These are phyloP conservation scores for Coemansia sp. DNA, from an alignment of 192 early-diverging fungal genomes.

Conservation along the genomic window DNA sequence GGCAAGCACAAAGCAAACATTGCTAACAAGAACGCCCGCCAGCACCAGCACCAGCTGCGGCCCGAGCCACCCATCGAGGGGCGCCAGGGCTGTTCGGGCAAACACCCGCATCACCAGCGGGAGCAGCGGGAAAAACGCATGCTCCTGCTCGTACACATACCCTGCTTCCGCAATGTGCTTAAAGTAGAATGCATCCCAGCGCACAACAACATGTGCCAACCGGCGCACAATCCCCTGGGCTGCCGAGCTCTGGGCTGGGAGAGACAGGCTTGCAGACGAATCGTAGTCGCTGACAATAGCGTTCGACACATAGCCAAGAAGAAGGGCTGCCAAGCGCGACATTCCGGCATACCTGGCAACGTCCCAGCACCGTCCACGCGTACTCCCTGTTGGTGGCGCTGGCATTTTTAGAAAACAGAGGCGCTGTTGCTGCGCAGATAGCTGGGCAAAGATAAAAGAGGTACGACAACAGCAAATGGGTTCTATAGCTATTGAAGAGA, in stretches of 20 bases:
- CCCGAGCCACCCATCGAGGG: conserved; percentile 45
- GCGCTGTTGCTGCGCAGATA: neutral
- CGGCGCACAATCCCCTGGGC: neutral
- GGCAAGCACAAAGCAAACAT: conserved; percentile 73
- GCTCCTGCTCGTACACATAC: conserved; percentile 85
- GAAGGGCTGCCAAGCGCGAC: conserved; percentile 54
- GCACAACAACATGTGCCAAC: conserved; percentile 59
- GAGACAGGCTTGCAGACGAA: conserved; percentile 52
- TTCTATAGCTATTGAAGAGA: neutral
- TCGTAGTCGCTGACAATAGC: conserved; percentile 61
- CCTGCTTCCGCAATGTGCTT: conserved; percentile 71
- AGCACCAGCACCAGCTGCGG: conserved; percentile 54
- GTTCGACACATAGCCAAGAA: conserved; percentile 54
- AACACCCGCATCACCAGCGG: conserved; percentile 65
- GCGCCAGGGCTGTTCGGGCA: conserved; percentile 58
- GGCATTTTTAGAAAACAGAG: neutral
- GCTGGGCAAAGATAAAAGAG: neutral
- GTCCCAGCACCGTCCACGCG: conserved; percentile 21
- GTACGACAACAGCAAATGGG: too few relatives aligned
- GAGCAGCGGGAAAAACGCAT: conserved; percentile 86
- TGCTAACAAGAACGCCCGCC: conserved; percentile 73
- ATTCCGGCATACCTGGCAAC: conserved; percentile 52
- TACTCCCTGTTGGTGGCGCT: neutral
- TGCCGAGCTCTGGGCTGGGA: neutral
- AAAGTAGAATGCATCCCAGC: conserved; percentile 94